Evolutionary conservation across 352 stramenopile genomes (phyloP).

Genomic region (Pythium myriotylum): DNA sequence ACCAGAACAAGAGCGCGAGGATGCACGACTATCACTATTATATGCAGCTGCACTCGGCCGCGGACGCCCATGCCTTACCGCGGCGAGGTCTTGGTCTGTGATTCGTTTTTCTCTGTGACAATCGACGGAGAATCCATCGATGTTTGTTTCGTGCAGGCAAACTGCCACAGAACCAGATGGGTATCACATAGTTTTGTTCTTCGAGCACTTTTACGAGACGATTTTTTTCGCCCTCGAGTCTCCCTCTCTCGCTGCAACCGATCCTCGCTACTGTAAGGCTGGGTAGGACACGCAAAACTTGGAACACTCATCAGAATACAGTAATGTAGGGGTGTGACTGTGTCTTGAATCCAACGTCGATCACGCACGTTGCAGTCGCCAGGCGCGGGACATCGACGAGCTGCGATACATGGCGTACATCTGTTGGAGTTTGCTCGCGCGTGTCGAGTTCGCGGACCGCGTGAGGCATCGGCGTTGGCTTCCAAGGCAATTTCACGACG

Average conservation of each 20-base stretch:
- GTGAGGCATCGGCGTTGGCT: slow-evolving; percentile 2
- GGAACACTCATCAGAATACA: too few species aligned
- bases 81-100: too few species aligned
- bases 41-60: too few species aligned
- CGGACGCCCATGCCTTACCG: too few species aligned
- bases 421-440: slow-evolving; percentile 1
- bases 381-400: background rate
- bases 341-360: slow-evolving; percentile 14
- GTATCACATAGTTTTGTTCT: background rate
- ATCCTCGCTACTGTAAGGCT: too few species aligned
- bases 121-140: slow-evolving; percentile 2
- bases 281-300: too few species aligned
- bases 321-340: too few species aligned
- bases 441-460: background rate
- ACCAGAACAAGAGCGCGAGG: too few species aligned
- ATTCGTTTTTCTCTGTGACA: too few species aligned
- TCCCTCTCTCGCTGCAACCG: too few species aligned
- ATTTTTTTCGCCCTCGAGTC: too few species aligned
- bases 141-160: slow-evolving; percentile 10
- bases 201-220: slow-evolving; percentile 13
- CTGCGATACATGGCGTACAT: slow-evolving; percentile 13
- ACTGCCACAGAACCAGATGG: slow-evolving; percentile 17
- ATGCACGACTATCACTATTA: too few species aligned
- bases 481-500: slow-evolving; percentile 22
- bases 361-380: slow-evolving; percentile 21